Conservation (phyloP, 345 rosid genomes). For the Erysimum cheiranthoides region DNA sequence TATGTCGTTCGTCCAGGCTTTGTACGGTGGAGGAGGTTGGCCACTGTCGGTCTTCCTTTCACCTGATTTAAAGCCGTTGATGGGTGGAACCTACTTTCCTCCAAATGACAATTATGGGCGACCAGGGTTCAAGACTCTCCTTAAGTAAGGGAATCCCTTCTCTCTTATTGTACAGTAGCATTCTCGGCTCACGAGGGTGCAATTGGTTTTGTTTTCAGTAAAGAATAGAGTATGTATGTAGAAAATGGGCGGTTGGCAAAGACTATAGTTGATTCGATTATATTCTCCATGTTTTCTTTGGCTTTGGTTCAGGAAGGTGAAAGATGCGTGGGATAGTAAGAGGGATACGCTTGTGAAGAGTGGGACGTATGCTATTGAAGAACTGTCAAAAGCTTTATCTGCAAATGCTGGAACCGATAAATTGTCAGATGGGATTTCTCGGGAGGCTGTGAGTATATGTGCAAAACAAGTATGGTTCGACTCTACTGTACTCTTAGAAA, state of each 20-base stretch:
- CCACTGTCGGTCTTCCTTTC: conserved; percentile 89
- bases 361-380: conserved; percentile 83
- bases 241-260: not conserved
- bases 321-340: conserved; percentile 78
- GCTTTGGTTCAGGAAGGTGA: conserved; percentile 69
- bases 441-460: conserved; percentile 60
- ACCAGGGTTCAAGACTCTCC: conserved; percentile 91
- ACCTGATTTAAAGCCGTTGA: conserved; percentile 90
- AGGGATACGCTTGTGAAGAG: conserved; percentile 74
- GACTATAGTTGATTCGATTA: not conserved
- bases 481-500: conserved; percentile 10
- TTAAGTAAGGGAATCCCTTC: conserved; percentile 52
- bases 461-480: conserved; percentile 74
- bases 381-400: conserved; percentile 84
- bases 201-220: not conserved
- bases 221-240: not conserved
- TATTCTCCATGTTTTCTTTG: not conserved
- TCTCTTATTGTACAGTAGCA: conserved; percentile 16
- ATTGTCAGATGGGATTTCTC: conserved; percentile 68
- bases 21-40: conserved; percentile 96
- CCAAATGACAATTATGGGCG: conserved; percentile 87
- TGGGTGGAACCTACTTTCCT: conserved; percentile 98
- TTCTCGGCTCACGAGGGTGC: conserved; percentile 6
- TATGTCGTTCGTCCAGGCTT: conserved; percentile 92
- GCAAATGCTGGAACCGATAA: conserved; percentile 64